Evolutionary conservation across 2,329 filamentous ascomycete species (phyloP), one percentile per base, ranked within the genome.

Genomic region (Hymenoscyphus scutula): DNA sequence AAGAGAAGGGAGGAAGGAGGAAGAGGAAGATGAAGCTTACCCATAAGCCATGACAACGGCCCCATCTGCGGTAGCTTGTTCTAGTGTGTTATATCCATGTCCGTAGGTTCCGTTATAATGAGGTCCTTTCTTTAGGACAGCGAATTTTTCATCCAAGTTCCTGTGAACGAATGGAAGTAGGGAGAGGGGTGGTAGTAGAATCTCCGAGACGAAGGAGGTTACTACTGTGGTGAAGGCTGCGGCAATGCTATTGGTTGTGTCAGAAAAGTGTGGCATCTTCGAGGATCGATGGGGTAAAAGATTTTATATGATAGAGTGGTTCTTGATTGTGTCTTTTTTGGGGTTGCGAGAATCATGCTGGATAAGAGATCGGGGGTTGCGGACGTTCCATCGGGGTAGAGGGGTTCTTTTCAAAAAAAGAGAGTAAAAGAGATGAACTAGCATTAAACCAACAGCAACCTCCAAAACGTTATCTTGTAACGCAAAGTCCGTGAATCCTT

Each of bases 391-490:
- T 41, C 38, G 38, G 13, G 38, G 17, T 41, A 11, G 38, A 41
- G 38, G 8, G 8, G 15, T 5, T 5, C 3, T 11, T 11, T 38
- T 13, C 23, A 19, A n/a, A 48, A 32, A 19, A 48, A 54, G 29
- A 15, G n/a, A n/a, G n/a, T n/a, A n/a, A n/a, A 27, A 53, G 30
- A 23, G 51, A 55, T 30, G 13, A 15, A 27, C 80, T 74, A 72
- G 90, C 88, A 92, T 91, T 67, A 91, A 77, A 68, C 89, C 89
- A 68, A 91, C 86, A 17, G 89, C 89, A 63, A 92, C 89, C 74
- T 91, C 86, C 29, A 92, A 80, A 56, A 91, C 89, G 69, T 91
- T 91, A 62, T 89, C 89, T 66, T 89, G 84, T 60, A 90, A 83
- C 0, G 88, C 88, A 74, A 91, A 92, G 73, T 90, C 88, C 68